Evolutionary conservation across 1,284 basidiomycete genomes (phyloP), one percentile per base, ranked within the genome.

Genomic region (Anthracocystis walkeri): DNA sequence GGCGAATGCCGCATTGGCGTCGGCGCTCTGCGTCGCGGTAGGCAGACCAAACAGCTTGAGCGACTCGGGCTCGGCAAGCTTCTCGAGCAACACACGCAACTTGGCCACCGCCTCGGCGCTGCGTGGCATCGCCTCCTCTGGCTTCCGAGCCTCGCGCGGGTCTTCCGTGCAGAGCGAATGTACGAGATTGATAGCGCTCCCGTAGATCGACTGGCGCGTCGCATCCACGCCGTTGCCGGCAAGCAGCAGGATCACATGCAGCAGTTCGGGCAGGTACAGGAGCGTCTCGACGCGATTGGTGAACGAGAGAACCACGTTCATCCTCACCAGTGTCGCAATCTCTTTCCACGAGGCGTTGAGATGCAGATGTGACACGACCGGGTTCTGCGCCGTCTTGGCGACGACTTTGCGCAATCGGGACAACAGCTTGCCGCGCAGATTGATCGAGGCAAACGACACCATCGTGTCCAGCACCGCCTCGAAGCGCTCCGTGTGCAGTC

Each of bases 251-350:
- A 82, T 77, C 49, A 82, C 65, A 58, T 83, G 81, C 33, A 83
- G 58, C 51, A 81, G 60, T 61, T 83, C 81, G 8, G 81, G 80
- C 6, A 83, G 68, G 46, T 78, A 83, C 21, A 82, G 51, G 16
- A 80, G 62, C n/a, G 77, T 68, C 55, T 83, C 81, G 51, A 81
- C 66, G 8, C 77, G 68, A 46, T 73, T 77, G 46, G 80, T 83
- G 58, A 83, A 83, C 7, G 81, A 81, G 20, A 83, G 75, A 41
- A 82, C 75, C 77, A 81, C 81, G 65, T 83, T 82, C 79, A 83
- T 82, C 27, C 81, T 65, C 31, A 79, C 70, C 53, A 83, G 64
- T 53, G 81, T 83, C 12, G 77, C 81, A 18, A 83, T 82, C 66
- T 83, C 81, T 56, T 81, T 81, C 81, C 81, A 83, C 20, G 79